phyloP scores from a whole-genome alignment of 352 stramenopile species.

The Phytophthora niederhauseri region DNA sequence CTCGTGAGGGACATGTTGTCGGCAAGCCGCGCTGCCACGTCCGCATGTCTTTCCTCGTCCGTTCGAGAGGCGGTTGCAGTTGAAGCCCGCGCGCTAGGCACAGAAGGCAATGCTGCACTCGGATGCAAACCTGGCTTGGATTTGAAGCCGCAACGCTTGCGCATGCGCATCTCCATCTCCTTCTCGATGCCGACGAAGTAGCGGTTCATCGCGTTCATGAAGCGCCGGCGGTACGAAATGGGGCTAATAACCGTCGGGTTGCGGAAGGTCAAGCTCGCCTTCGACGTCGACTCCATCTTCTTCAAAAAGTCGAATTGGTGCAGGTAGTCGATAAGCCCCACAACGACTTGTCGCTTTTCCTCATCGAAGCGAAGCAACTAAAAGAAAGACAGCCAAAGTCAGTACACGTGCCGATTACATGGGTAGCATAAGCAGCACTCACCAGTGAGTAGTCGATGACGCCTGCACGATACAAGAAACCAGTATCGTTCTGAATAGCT shows the following conservation, averaged over 20 bases:
- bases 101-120: conserved; percentile 2
- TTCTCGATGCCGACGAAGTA: conserved; percentile 86
- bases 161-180: conserved; percentile 73
- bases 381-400: conserved; percentile 8
- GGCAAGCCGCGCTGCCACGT: conserved; percentile 37
- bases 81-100: conserved; percentile 5
- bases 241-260: conserved; percentile 88
- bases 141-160: conserved; percentile 47
- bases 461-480: conserved; percentile 70
- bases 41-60: conserved; percentile 36
- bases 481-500: conserved; percentile 81
- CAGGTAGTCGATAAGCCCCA: conserved; percentile 87
- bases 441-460: conserved; percentile 91
- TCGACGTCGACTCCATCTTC: conserved; percentile 91
- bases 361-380: conserved; percentile 87
- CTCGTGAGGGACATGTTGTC: conserved; percentile 38
- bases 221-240: conserved; percentile 76
- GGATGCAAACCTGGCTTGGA: conserved; percentile 23
- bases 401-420: conserved; percentile 8
- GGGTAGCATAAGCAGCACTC: conserved; percentile 18
- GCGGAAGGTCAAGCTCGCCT: conserved; percentile 82
- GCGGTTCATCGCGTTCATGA: conserved; percentile 83
- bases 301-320: conserved; percentile 92
- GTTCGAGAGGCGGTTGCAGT: conserved; percentile 3
- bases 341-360: conserved; percentile 69